Conservation (phyloP, 805 yeast species). For the Suhomyces tanzawaensis region DNA sequence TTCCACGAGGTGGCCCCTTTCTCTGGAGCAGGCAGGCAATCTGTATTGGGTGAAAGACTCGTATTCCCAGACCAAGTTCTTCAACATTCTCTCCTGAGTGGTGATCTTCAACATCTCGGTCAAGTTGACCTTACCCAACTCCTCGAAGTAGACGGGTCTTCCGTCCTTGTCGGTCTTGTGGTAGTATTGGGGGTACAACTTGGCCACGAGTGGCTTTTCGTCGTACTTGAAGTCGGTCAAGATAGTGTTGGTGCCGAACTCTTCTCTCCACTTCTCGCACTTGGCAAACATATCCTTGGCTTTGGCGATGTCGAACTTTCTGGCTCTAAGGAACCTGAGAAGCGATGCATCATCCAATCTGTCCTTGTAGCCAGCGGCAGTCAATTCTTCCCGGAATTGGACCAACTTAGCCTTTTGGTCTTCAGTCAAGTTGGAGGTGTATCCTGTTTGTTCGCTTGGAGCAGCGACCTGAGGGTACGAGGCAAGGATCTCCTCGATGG, state of each 20-base stretch:
- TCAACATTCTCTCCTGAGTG: conserved; percentile 92
- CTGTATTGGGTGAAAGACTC: conserved; percentile 83
- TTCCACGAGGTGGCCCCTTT: conserved; percentile 74
- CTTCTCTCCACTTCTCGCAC: conserved; percentile 91
- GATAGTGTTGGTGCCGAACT: conserved; percentile 82
- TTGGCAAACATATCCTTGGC: conserved; percentile 79
- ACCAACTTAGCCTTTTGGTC: conserved; percentile 62
- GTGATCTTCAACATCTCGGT: conserved; percentile 91
- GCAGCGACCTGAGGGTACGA: conserved; percentile 74
- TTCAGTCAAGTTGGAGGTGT: conserved; percentile 74
- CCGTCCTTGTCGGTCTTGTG: conserved; percentile 97
- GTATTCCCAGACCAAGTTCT: conserved; percentile 96
- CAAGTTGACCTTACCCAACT: conserved; percentile 86
- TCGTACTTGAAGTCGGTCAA: conserved; percentile 83
- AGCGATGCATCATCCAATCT: conserved; percentile 86
- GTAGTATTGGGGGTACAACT: conserved; percentile 92
- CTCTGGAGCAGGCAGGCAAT: conserved; percentile 92
- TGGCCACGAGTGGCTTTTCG: conserved; percentile 90
- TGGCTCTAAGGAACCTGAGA: conserved; percentile 86
- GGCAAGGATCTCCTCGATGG: conserved; percentile 35
- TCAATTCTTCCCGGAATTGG: conserved; percentile 56
- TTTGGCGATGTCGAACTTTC: conserved; percentile 82
- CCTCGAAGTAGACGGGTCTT: conserved; percentile 93
- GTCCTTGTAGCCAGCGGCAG: conserved; percentile 63
- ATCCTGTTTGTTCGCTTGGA: conserved; percentile 65